Percentiles rank a stretch among this genome's conserved stretches.
Conservation (phyloP, 441 rosid genomes). For the Francoa sonchifolia region DNA sequence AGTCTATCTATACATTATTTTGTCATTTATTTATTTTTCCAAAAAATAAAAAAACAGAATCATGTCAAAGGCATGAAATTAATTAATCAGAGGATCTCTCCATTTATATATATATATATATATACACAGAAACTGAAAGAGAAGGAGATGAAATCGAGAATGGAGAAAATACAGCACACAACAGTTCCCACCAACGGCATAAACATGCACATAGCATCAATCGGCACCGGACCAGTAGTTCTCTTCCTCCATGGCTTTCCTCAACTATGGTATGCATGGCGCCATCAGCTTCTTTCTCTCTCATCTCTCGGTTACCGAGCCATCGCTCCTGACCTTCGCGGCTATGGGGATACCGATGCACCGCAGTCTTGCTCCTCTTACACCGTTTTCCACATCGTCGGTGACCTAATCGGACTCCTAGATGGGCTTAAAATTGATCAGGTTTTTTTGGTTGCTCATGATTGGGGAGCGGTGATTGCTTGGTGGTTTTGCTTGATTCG, state of each 20-base stretch:
- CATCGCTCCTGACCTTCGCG: constrained; percentile 67
- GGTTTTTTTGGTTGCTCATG: constrained; percentile 57
- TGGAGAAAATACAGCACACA: constrained; percentile 57
- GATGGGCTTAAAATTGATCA: constrained; percentile 27
- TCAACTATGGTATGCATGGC: constrained; percentile 67
- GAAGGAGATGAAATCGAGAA: constrained; percentile 1
- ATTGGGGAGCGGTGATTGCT: constrained; percentile 55
- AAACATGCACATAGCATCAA: constrained; percentile 39
- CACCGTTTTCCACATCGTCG: constrained; percentile 38
- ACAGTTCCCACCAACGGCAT: constrained; percentile 40
- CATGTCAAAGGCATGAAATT: too few species aligned
- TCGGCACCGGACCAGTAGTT: constrained; percentile 38
- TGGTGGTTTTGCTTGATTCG: constrained; percentile 41
- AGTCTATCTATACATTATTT: too few species aligned
- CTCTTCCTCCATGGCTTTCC: constrained; percentile 65
- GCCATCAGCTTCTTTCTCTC: constrained; percentile 48
- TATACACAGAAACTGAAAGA: too few species aligned
- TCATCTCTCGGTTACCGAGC: constrained; percentile 43
- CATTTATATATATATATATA: too few species aligned
- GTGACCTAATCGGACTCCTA: constrained; percentile 47
- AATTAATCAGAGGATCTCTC: too few species aligned
- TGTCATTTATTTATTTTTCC: too few species aligned
- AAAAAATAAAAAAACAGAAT: too few species aligned
- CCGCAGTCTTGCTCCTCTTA: constrained; percentile 28
- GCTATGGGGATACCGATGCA: constrained; percentile 49